Base-by-base conservation (phyloP, 2,329 filamentous ascomycete genomes). In the Alternaria sp. region DNA sequence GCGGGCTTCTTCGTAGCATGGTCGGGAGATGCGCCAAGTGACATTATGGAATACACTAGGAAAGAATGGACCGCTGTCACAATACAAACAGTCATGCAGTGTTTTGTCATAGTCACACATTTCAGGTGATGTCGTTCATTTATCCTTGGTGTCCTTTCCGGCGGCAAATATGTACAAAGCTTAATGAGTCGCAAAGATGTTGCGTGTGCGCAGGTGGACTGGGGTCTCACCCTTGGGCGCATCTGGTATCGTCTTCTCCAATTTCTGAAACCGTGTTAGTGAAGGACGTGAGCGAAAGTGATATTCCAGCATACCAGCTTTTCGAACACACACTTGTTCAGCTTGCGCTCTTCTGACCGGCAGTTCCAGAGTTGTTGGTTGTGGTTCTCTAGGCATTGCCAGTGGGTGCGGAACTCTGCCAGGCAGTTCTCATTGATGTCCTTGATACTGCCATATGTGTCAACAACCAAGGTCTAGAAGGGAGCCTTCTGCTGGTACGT, bases 281-380 rank as follows among this genome's bases (percentile, higher is more conserved):
- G 16, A 30, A 12, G 1, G 7, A 20, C 11, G 3, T 11, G 26
- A 18, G 8, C 16, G 14, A 30, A 9, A 22, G n/a, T 42, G 32
- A 46, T n/a, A 48, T n/a, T 1, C 38, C 34, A 14, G 11, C 91
- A 64, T 85, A 99, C 95, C 84, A 99, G 81, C 79, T 97, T 98
- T 69, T 97, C 90, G 78, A 91, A 98, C 49, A 97, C 94, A 81
- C 95, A 99, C 83, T 90, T 91, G 86, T 97, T 99, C 74, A 99
- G 84, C 78, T 89, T 89, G 87, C 92, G 90, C 85, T 99, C 95
- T 66, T 87, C 85, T 75, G 89, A 89, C 73, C 95, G 88, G 84
- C 95, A 99, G 77, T 98, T 93, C 91, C 93, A 99, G 61, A 98
- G 84, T 82, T 97, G 92, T 77, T 99, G 95, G 85, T 99, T 99